Base-by-base conservation (phyloP, 176 grass and related monocot genomes). In the Rhynchospora tenuis region DNA sequence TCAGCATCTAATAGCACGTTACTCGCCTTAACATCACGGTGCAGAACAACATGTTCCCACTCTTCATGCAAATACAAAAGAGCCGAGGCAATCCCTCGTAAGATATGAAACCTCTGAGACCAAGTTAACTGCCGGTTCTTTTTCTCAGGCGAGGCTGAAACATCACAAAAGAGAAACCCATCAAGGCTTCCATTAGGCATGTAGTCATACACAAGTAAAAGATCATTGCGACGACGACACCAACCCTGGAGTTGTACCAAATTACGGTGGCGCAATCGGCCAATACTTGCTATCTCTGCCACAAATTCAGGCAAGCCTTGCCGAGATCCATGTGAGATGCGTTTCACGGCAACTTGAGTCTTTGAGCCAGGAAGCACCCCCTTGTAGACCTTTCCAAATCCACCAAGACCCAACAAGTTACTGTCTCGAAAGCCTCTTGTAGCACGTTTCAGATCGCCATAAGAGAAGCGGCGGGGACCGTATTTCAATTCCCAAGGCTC, bases 351-450 rank as follows among this genome's bases (percentile, higher is more conserved):
- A 11, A 90, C 85, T 42, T 79, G 81, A 8, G 28, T 42, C 16
- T 81, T 73, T 26, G 55, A 50, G 2, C 64, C 14, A 16, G 85
- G 85, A n/a, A 83, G 87, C 38, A 76, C 44, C 12, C 93, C 91
- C 0, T 73, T 84, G 87, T 96, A 96, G 61, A 96, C 93, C 56
- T 89, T 64, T 15, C 93, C 93, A 87, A 93, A 96, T 44, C 91
- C 93, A 42, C 91, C 93, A 45, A 86, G 77, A 73, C 93, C 93
- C 0, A 96, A 79, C 78, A 96, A 84, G 48, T 84, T 81, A 65
- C 0, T 28, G 83, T 96, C 91, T 70, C 85, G 83, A 84, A 96
- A 95, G 24, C 93, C 86, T 66, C 88, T 89, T 59, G 93, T 95
- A 66, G 93, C 93, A 29, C 62, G 76, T 84, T 87, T 71, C 24